Evolutionary conservation across 2,329 filamentous ascomycete species (phyloP).

Genomic region (Sporothrix brasiliensis): DNA sequence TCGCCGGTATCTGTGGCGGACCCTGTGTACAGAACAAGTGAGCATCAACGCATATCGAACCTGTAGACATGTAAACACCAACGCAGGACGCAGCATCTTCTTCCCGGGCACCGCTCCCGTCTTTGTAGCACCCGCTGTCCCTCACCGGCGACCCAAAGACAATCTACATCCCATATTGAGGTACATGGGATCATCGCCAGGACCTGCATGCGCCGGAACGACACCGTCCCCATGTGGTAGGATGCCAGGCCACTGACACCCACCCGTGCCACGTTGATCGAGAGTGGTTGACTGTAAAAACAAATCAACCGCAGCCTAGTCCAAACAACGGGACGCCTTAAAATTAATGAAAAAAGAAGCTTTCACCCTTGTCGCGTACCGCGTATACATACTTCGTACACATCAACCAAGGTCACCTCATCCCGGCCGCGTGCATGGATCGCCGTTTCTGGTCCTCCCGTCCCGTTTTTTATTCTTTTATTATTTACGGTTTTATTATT

Average conservation of each 20-base stretch:
- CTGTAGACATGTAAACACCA: too few species aligned
- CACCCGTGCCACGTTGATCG: background rate
- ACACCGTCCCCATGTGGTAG: background rate
- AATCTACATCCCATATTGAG: conserved; percentile 15
- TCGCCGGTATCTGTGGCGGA: too few species aligned
- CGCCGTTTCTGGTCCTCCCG: conserved; percentile 10
- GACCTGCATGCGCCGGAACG: conserved; percentile 9
- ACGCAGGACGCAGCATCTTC: too few species aligned
- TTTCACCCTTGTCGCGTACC: background rate
- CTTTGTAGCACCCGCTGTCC: too few species aligned
- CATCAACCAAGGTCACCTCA: conserved; percentile 5
- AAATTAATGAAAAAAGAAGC: background rate
- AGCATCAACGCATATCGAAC: too few species aligned
- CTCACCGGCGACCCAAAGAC: background rate
- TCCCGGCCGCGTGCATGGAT: conserved; percentile 12
- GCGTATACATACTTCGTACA: too few species aligned
- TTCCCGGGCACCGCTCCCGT: too few species aligned
- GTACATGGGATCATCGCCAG: conserved; percentile 17
- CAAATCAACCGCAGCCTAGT: background rate
- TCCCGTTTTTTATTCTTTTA: background rate
- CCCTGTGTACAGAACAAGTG: too few species aligned
- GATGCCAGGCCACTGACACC: background rate
- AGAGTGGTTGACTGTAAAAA: background rate
- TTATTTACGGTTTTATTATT: too few species aligned
- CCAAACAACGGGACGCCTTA: too few species aligned